Evolutionary conservation across 306 rosid genomes (phyloP).

Genomic region (Prunus kanzakura): DNA sequence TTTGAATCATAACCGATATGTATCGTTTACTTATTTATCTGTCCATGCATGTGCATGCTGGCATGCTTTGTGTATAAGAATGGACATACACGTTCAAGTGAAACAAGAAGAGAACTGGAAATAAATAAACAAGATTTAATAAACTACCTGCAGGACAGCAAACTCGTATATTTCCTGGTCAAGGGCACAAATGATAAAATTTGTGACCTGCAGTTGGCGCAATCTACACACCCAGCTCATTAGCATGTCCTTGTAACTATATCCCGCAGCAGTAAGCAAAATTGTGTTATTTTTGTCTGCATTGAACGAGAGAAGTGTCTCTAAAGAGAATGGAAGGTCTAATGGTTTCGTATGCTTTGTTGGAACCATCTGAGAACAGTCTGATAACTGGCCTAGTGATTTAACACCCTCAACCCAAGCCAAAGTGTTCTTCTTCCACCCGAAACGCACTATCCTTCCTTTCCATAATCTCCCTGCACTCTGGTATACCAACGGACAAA

Average conservation of each 20-base stretch:
- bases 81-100: neutral
- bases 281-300: constrained; percentile 70
- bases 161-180: constrained; percentile 75
- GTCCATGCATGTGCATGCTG: neutral
- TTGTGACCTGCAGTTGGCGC: constrained; percentile 48
- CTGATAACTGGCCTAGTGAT: constrained; percentile 27
- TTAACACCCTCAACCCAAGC: constrained; percentile 42
- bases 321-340: constrained; percentile 72
- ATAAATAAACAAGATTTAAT: neutral
- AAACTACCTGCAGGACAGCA: constrained; percentile 70
- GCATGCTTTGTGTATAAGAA: neutral
- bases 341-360: constrained; percentile 31
- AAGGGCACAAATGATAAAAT: constrained; percentile 70
- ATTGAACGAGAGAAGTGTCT: constrained; percentile 55
- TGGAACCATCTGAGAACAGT: constrained; percentile 45
- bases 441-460: constrained; percentile 28
- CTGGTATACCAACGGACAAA: constrained; percentile 30
- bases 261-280: constrained; percentile 76
- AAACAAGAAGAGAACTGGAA: neutral
- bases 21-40: neutral
- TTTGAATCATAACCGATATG: neutral
- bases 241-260: constrained; percentile 92
- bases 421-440: constrained; percentile 43
- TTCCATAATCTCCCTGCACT: constrained; percentile 35
- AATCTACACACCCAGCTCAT: constrained; percentile 98